Base-by-base conservation (phyloP, 2,329 filamentous ascomycete species). In the Tolypocladium pustulatum region DNA sequence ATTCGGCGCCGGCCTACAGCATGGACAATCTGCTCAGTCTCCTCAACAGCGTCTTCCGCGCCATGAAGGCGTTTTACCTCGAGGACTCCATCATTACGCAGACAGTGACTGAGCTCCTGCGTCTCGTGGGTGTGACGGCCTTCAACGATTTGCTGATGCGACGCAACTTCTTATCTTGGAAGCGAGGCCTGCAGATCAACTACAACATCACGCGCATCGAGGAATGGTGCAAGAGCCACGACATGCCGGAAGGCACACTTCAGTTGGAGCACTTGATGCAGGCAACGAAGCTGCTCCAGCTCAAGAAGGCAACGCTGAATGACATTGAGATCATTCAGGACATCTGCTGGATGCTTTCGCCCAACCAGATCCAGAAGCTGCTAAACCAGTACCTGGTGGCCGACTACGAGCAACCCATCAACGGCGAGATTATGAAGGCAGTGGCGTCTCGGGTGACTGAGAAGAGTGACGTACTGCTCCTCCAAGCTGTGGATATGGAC, bases 261-360 rank as follows among this genome's bases (percentile, higher is more conserved):
- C 93, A 97, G 77, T 83, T 99, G 59, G 94, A 99, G 79, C 94
- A 99, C 79, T 78, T 99, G 66, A 99, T 99, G 94, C 93, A 97
- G 90, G 94, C 94, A 57, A 99, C 94, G 25, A 99, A 99, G 78
- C 86, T 99, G 63, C 81, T 99, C 64, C 94, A 99, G 74, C 81
- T 99, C 63, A 99, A 99, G 86, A 99, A 99, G 79, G 94, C 94
- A 10, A 99, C 94, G 1, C 78, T 99, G 71, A 99, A 97, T 72
- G 94, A 99, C 69, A 99, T 99, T 68, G 94, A 99, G 76, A 99
- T 99, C 68, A 99, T 99, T 69, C 94, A 99, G 78, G 94, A 99
- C 72, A 99, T 99, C 68, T 99, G 94, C 83, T 97, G 93, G 93
- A 97, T 97, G 93, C 83, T 99, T 57, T 97, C 93, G 1, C 94